Base-by-base conservation (phyloP, 352 stramenopile species). In the Phytopythium delawarense region DNA sequence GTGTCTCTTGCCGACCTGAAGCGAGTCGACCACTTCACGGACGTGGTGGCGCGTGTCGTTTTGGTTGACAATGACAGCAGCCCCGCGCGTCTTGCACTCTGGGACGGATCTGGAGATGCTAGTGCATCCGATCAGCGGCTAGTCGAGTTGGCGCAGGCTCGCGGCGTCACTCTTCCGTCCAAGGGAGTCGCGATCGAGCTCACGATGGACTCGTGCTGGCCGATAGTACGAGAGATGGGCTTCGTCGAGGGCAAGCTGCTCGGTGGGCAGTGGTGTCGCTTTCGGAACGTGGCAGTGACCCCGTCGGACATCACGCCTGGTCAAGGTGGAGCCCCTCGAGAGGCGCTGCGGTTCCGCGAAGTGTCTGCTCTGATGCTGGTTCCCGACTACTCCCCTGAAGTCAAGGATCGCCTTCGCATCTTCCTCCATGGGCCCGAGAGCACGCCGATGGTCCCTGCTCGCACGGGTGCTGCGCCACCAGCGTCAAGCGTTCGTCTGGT, bases 161-260 rank as follows among this genome's bases (percentile, higher is more conserved):
- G 53, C 20, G 32, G 40, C 15, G 42, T 64, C 32, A 30, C 32
- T 21, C 55, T 81, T 1, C 81, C 81, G 30, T 12, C 59, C 0
- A 61, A 69, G 0, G 84, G 84, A 13, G 39, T 88, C 18, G 44
- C 88, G 12, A 82, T 88, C 52, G 74, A 89, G 66, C 59, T 93
- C 21, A 65, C 87, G 16, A 76, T 93, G 59, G 65, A 83, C 48
- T 90, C 81, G 12, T 91, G 81, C 68, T 91, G 81, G 80, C 40
- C 71, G 9, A 59, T 91, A 20, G 60, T 93, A 40, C 57, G 75
- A 56, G 65, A 78, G 18, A 80, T 91, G 58, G 80, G 80, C 1
- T 89, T 91, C 45, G 37, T 72, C 0, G 45, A 76, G 4, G 35
- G 50, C 34, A 72, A 88, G 20, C 63, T 70, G 7, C 61, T 42